Base-by-base conservation (phyloP, 306 rosid species). In the Gastrolobium villosum region DNA sequence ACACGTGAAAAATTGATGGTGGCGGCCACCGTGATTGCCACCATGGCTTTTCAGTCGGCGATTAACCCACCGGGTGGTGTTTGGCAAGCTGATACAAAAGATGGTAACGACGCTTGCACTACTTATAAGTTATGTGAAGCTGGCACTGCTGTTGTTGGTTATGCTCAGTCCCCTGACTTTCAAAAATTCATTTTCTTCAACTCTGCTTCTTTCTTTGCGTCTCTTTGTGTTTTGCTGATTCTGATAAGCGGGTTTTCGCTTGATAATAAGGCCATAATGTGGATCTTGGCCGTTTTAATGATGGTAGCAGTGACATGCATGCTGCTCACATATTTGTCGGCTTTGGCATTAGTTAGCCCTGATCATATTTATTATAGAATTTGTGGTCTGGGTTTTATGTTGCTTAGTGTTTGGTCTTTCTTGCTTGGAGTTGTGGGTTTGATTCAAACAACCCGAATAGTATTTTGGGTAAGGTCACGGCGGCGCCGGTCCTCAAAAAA, bases 21-120 rank as follows among this genome's bases (percentile, higher is more conserved):
- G 7, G 86, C 72, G 7, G 80, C 87, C 0, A 87, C 90, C 2
- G 79, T 83, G 57, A 86, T 83, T 2, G 72, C 85, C 0, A 77
- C 84, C 14, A 86, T 84, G 80, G 74, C 87, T 6, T 86, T 81
- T 44, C 84, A 77, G 3, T 45, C 83, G 5, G 66, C 69, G 30
- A 4, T 86, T 44, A 80, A 56, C 32, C 89, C 89, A 53, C 87
- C 87, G 0, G 87, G 87, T 4, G 87, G 89, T 3, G 85, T 80
- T 13, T 72, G 85, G 89, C 75, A 78, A 74, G 52, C 9, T 3
- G 79, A 73, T 28, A 49, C 63, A 7, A 4, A 0, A 3, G 4
- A n/a, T 0, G 83, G 72, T 14, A 44, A 53, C 3, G 6, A 9
- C 6, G 5, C 56, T 0, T 84, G 88, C 62, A 3, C 13, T 3